phyloP scores from a whole-genome alignment of 805 yeast genomes.

The Metschnikowia bowlesiae region DNA sequence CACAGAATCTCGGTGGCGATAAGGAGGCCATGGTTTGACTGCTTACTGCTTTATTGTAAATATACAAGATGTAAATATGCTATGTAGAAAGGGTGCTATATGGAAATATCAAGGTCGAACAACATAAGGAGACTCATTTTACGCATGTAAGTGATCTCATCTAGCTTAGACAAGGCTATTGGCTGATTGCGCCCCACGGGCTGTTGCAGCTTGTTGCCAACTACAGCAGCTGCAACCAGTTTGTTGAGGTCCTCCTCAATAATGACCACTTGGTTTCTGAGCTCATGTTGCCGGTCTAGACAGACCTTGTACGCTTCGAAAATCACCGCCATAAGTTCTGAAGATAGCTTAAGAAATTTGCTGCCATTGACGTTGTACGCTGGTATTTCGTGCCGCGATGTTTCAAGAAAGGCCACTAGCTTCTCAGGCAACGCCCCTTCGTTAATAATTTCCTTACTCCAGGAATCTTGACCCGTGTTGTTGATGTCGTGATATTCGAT shows the following conservation, averaged over 20 bases:
- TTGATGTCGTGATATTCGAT: slow-evolving; percentile 12
- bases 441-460: slow-evolving; percentile 11
- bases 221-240: neutral
- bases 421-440: slow-evolving; percentile 9
- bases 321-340: slow-evolving; percentile 11
- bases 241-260: slow-evolving; percentile 7
- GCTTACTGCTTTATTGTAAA: neutral
- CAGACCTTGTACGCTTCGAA: slow-evolving; percentile 8
- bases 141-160: slow-evolving; percentile 10
- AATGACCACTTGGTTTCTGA: slow-evolving; percentile 3
- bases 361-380: slow-evolving; percentile 5
- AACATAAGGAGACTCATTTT: slow-evolving; percentile 12
- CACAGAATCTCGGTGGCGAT: slow-evolving; percentile 12
- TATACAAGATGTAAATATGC: neutral
- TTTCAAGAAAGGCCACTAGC: slow-evolving; percentile 4
- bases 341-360: slow-evolving; percentile 12
- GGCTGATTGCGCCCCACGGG: neutral
- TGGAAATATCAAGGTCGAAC: slow-evolving; percentile 6
- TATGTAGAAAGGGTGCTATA: neutral
- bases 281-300: slow-evolving; percentile 2
- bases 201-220: neutral
- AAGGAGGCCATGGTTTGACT: slow-evolving; percentile 16
- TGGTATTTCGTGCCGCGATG: neutral
- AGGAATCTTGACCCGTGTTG: slow-evolving; percentile 9
- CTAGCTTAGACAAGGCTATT: slow-evolving; percentile 10